These are phyloP conservation scores for Hirsutella rhossiliensis DNA, from an alignment of 2,329 filamentous ascomycete genomes.

Conservation along the genomic window DNA sequence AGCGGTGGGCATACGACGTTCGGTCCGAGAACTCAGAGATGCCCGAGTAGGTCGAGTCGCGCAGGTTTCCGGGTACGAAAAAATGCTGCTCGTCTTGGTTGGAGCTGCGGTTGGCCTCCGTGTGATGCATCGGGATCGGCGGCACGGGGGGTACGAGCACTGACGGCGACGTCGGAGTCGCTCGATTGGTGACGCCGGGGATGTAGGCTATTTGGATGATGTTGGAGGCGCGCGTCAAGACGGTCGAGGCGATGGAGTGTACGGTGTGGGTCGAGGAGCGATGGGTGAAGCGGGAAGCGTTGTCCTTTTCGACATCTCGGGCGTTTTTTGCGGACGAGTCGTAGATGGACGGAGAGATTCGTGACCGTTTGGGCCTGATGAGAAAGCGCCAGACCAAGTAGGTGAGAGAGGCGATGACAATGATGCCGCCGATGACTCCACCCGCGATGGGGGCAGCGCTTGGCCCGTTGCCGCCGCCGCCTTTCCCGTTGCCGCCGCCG, in stretches of 20 bases:
- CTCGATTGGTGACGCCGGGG: slow-evolving; percentile 88
- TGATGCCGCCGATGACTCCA: slow-evolving; percentile 76
- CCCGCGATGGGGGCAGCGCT: slow-evolving; percentile 82
- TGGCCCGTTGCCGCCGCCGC: slow-evolving; percentile 30
- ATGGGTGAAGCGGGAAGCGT: slow-evolving; percentile 26
- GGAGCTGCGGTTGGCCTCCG: slow-evolving; percentile 29
- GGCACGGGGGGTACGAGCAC: slow-evolving; percentile 85
- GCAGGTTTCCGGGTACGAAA: slow-evolving; percentile 82
- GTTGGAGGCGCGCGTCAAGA: slow-evolving; percentile 91
- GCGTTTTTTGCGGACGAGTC: slow-evolving; percentile 39
- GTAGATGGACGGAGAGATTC: slow-evolving; percentile 41
- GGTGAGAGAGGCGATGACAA: slow-evolving; percentile 58
- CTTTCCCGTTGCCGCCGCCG: slow-evolving; percentile 2
- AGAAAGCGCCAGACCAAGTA: slow-evolving; percentile 83
- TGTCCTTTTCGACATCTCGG: slow-evolving; percentile 34
- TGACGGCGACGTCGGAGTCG: slow-evolving; percentile 69
- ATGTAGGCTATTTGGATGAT: slow-evolving; percentile 99
- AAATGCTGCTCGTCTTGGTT: slow-evolving; percentile 72
- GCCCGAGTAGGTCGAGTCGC: slow-evolving; percentile 82
- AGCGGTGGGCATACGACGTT: slow-evolving; percentile 50
- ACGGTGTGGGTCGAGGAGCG: slow-evolving; percentile 76
- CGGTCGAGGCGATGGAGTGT: slow-evolving; percentile 85
- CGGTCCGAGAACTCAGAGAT: slow-evolving; percentile 52
- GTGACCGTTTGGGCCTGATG: slow-evolving; percentile 66
- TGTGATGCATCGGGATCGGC: slow-evolving; percentile 64